Percentiles rank a stretch among this genome's conserved stretches.
phyloP scores from a whole-genome alignment of 306 rosid genomes.

The Lithocarpus polystachyus region DNA sequence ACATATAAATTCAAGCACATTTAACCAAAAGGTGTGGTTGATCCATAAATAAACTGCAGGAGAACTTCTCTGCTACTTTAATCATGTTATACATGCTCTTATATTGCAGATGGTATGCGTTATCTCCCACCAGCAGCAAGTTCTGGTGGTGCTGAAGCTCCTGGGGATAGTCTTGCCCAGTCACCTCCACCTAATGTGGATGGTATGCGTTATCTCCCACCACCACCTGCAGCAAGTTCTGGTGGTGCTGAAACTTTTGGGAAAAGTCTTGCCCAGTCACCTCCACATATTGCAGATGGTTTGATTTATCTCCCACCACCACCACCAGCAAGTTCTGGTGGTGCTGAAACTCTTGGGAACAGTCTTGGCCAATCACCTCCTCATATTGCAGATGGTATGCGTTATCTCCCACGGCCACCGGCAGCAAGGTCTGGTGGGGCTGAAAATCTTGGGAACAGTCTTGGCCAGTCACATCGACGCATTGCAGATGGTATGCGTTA shows the following conservation, averaged over 20 bases:
- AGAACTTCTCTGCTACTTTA: neutral
- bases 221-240: no score
- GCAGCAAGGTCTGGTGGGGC: no score
- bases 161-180: neutral
- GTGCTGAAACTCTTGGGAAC: neutral
- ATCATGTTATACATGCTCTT: neutral
- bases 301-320: no score
- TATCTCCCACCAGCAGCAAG: neutral
- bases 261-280: neutral
- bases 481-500: no score
- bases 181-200: neutral
- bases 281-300: neutral
- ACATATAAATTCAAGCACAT: neutral
- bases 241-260: neutral
- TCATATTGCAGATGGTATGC: no score
- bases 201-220: neutral
- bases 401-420: no score
- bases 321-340: no score
- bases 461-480: no score
- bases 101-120: neutral
- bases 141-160: neutral
- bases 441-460: neutral
- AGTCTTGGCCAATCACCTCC: neutral
- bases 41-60: neutral
- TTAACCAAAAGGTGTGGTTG: neutral